Evolutionary conservation across 768 basidiomycete species (phyloP).

Genomic region (Chlorophyllum brunneum): DNA sequence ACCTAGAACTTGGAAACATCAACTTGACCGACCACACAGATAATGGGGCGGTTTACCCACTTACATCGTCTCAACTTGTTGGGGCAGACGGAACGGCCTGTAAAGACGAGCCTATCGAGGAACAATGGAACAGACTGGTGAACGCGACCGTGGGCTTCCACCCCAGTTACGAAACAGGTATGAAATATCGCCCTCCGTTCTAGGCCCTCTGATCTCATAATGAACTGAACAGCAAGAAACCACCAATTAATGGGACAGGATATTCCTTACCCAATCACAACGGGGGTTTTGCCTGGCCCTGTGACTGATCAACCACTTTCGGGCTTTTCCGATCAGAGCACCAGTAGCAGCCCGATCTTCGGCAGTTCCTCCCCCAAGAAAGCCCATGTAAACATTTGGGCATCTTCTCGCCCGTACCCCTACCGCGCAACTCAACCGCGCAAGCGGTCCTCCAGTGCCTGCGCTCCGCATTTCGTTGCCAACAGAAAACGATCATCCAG

Average conservation of each 20-base stretch:
- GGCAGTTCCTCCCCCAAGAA: constrained; percentile 1
- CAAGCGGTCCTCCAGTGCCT: constrained; percentile 1
- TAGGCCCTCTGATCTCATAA: no score
- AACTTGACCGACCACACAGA: background rate
- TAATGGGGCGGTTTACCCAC: background rate
- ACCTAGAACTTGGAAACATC: background rate
- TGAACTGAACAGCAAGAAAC: no score
- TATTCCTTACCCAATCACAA: no score
- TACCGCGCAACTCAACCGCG: no score
- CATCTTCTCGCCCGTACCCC: background rate
- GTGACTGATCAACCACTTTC: background rate
- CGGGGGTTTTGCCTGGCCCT: background rate
- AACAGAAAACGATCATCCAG: constrained; percentile 2
- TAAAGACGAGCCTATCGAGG: background rate
- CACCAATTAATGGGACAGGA: no score
- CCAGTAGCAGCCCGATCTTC: constrained; percentile 8
- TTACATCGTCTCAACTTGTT: background rate
- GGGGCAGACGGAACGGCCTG: background rate
- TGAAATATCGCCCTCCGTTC: no score
- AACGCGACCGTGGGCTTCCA: no score
- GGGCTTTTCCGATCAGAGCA: constrained; percentile 3
- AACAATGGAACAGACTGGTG: background rate
- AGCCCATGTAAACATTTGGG: background rate
- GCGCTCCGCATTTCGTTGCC: background rate
- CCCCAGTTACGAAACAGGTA: no score